Evolutionary conservation across 768 basidiomycete species (phyloP).

Genomic region (Saitozyma podzolica): DNA sequence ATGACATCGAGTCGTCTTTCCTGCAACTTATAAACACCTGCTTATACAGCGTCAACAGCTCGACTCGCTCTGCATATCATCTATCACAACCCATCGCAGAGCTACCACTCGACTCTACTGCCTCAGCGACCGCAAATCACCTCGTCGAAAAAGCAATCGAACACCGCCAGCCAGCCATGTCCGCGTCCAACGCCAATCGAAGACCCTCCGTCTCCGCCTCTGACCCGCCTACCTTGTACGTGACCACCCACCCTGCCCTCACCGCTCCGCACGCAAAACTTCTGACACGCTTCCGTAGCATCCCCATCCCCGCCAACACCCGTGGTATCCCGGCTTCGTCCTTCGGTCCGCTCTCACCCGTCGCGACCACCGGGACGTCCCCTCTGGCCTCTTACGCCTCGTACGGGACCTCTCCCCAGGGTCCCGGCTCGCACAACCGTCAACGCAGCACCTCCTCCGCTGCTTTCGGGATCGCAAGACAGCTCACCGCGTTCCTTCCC

Average conservation of each 20-base stretch:
- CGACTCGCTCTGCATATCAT: not conserved
- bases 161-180: slow-evolving; percentile 13
- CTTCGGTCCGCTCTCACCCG: slow-evolving; percentile 38
- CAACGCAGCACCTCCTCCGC: slow-evolving; percentile 4
- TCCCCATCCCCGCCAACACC: slow-evolving; percentile 52
- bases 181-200: slow-evolving; percentile 29
- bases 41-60: too few species aligned
- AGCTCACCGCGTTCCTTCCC: slow-evolving; percentile 46
- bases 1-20: too few species aligned
- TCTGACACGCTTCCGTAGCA: slow-evolving; percentile 28
- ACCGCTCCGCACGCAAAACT: not conserved
- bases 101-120: not conserved
- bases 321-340: slow-evolving; percentile 39
- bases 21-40: too few species aligned
- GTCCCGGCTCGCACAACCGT: slow-evolving; percentile 11
- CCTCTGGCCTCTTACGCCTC: slow-evolving; percentile 32
- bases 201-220: slow-evolving; percentile 51
- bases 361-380: slow-evolving; percentile 25
- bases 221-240: slow-evolving; percentile 49
- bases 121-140: not conserved
- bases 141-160: not conserved
- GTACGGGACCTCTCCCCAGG: slow-evolving; percentile 22
- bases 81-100: too few species aligned
- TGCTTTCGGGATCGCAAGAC: slow-evolving; percentile 23
- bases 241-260: not conserved